These are phyloP conservation scores for Erysimum cheiri DNA, from an alignment of 441 rosid genomes.

Conservation along the genomic window DNA sequence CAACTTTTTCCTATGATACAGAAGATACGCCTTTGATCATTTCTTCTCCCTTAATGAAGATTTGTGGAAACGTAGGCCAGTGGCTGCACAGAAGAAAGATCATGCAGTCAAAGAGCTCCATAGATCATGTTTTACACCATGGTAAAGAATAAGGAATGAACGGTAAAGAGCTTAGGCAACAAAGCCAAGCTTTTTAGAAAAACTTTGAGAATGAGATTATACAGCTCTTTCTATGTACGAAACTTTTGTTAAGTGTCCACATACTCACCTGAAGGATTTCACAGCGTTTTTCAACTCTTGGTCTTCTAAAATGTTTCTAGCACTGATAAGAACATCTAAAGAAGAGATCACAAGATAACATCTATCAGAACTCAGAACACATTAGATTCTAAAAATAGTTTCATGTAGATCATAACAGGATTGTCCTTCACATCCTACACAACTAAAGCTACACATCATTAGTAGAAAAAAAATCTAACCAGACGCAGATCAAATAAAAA, in stretches of 20 bases:
- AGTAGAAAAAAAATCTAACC: conserved; percentile 14
- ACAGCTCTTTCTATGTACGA: too few relatives aligned
- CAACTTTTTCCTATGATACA: conserved; percentile 94
- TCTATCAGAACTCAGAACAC: background rate
- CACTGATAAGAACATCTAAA: conserved; percentile 77
- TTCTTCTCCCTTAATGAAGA: conserved; percentile 91
- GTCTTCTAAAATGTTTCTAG: conserved; percentile 90
- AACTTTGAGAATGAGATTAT: background rate
- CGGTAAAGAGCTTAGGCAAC: background rate
- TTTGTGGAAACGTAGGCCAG: conserved; percentile 97
- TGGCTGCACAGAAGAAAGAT: conserved; percentile 57
- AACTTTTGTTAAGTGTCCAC: background rate
- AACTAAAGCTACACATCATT: conserved; percentile 8
- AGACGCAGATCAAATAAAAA: conserved; percentile 1
- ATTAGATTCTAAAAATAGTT: background rate
- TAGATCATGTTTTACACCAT: background rate
- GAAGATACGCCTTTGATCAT: conserved; percentile 76
- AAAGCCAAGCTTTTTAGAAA: background rate
- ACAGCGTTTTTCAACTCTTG: conserved; percentile 89
- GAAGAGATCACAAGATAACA: conserved; percentile 7
- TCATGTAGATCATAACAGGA: conserved; percentile 94
- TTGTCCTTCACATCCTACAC: conserved; percentile 90
- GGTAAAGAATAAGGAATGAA: background rate
- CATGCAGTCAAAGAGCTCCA: background rate
- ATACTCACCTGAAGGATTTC: conserved; percentile 76